Conservation (phyloP, 1,284 basidiomycete genomes). For the Ganoderma resinaceum region DNA sequence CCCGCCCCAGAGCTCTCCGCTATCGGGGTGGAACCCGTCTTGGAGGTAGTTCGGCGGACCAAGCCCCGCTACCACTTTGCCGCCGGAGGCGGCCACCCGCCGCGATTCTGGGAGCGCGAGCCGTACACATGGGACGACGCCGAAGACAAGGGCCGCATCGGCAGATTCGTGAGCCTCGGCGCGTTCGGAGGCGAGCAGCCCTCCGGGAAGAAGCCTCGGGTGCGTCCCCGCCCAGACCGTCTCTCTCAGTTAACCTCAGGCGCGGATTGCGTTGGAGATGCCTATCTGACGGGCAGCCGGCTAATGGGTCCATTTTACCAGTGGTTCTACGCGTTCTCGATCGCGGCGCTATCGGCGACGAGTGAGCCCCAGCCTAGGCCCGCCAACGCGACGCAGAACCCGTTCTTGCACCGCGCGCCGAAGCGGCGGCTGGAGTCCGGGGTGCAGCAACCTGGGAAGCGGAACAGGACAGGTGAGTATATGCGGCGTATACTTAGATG, state of each 20-base stretch:
- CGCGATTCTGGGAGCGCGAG: slow-evolving; percentile 91
- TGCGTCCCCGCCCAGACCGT: slow-evolving; percentile 44
- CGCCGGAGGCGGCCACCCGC: slow-evolving; percentile 60
- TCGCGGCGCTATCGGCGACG: slow-evolving; percentile 51
- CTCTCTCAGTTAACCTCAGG: neutral
- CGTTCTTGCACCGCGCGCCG: slow-evolving; percentile 56
- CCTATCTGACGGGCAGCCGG: neutral
- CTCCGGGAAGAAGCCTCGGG: slow-evolving; percentile 82
- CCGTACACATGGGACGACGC: slow-evolving; percentile 79
- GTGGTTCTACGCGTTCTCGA: slow-evolving; percentile 84
- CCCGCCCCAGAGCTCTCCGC: slow-evolving; percentile 54
- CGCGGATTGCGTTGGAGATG: neutral
- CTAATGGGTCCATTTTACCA: slow-evolving; percentile 35
- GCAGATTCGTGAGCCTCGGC: slow-evolving; percentile 85
- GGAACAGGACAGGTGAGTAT: slow-evolving; percentile 57
- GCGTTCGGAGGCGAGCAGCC: slow-evolving; percentile 76
- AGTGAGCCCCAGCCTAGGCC: slow-evolving; percentile 53
- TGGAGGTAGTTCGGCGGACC: slow-evolving; percentile 68
- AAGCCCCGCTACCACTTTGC: slow-evolving; percentile 85
- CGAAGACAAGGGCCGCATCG: slow-evolving; percentile 69
- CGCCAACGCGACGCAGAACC: slow-evolving; percentile 75
- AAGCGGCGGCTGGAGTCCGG: slow-evolving; percentile 63
- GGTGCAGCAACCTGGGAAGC: slow-evolving; percentile 61
- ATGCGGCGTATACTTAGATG: neutral
- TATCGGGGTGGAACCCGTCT: slow-evolving; percentile 62